Base-by-base conservation (phyloP, 345 rosid genomes). In the Sonneratia alba region DNA sequence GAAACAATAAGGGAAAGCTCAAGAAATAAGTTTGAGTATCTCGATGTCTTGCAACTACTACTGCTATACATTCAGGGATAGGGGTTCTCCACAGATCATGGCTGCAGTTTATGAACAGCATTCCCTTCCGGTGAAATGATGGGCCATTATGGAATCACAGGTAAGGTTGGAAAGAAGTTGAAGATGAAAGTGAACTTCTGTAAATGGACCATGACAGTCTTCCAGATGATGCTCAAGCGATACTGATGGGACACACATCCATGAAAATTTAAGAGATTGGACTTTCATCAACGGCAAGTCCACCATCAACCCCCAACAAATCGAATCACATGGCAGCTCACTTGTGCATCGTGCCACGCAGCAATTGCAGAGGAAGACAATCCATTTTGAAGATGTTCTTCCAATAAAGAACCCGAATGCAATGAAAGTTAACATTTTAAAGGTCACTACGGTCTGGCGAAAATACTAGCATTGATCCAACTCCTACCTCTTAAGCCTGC, bases 401-500 rank as follows among this genome's bases (percentile, higher is more conserved):
- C 36, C 15, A 27, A 27, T 7, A 10, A 36, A 27, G 67, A 63
- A 59, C 34, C 5, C 3, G 16, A 37, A 66, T 16, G 49, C 47
- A n/a, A 7, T 0, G 6, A 6, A 19, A 37, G 24, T 42, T 42
- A 7, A 18, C 3, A 66, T 38, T 11, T 16, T 37, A 66, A 66
- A 66, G 22, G 37, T 21, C 59, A 42, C 6, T 42, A 4, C 45
- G 9, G 59, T 53, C 3, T 4, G 4, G 22, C 8, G 9, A 53
- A 53, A 38, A 37, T 18, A 66, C 4, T 2, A 10, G 37, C 36
- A 51, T 36, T 10, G 34, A 53, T 61, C 19, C 6, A 13, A 22
- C 45, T 6, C 37, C 27, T 74, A 90, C 96, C 97, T 85, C 85
- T 86, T 89, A 72, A 91, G 75, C 16, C 79, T 87, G 82, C 97